These are phyloP conservation scores for Aphanocladium album DNA, from an alignment of 2,329 filamentous ascomycete genomes.

Conservation along the genomic window DNA sequence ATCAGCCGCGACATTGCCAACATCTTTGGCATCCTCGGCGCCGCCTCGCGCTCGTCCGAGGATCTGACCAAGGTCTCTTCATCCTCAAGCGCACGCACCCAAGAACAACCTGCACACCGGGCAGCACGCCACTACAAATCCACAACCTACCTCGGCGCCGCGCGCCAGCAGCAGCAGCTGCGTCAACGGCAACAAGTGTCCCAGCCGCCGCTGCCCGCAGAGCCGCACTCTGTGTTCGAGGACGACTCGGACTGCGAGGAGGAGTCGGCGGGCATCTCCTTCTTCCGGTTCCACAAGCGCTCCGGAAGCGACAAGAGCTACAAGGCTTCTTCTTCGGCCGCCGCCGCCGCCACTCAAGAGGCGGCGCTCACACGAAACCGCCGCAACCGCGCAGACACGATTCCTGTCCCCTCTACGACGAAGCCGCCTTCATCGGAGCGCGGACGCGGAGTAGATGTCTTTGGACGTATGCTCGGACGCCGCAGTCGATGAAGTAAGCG, in stretches of 20 bases:
- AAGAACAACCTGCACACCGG: not conserved
- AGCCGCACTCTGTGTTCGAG: slow-evolving; percentile 44
- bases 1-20: not conserved
- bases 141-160: slow-evolving; percentile 20
- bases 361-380: slow-evolving; percentile 1
- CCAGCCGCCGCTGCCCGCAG: slow-evolving; percentile 16
- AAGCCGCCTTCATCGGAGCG: slow-evolving; percentile 14
- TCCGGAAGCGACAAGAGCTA: slow-evolving; percentile 29
- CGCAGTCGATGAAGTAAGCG: slow-evolving; percentile 21
- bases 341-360: not conserved
- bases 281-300: slow-evolving; percentile 40
- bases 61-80: slow-evolving; percentile 17
- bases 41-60: slow-evolving; percentile 21
- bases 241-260: slow-evolving; percentile 40
- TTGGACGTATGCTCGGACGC: slow-evolving; percentile 34
- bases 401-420: slow-evolving; percentile 19
- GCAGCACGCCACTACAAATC: slow-evolving; percentile 25
- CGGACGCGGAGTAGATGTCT: slow-evolving; percentile 30
- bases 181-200: slow-evolving; percentile 18
- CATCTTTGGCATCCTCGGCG: slow-evolving; percentile 18
- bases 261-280: slow-evolving; percentile 31
- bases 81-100: slow-evolving; percentile 15
- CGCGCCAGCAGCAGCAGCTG: slow-evolving; percentile 16
- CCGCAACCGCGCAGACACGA: slow-evolving; percentile 19
- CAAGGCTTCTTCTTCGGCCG: slow-evolving; percentile 11